These are phyloP conservation scores for Suillus spraguei DNA, from an alignment of 768 basidiomycete species.

Conservation along the genomic window DNA sequence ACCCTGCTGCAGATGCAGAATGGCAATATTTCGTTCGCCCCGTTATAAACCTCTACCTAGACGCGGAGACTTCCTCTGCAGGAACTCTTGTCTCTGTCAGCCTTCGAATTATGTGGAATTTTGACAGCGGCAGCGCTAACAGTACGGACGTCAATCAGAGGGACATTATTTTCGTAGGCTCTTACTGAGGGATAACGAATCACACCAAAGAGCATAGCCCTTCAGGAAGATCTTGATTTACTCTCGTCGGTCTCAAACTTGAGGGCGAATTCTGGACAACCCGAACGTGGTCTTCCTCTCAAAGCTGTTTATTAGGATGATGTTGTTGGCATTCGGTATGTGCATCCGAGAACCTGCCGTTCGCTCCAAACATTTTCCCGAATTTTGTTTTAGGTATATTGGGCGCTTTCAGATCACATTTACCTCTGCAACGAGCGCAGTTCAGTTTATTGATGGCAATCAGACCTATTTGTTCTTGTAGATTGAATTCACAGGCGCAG, in stretches of 20 bases:
- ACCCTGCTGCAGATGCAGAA: conserved; percentile 42
- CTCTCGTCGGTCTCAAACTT: conserved; percentile 50
- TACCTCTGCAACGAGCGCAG: conserved; percentile 45
- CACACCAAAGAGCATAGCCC: conserved; percentile 10
- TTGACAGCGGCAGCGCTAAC: conserved; percentile 42
- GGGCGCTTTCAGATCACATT: conserved; percentile 82
- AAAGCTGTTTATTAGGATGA: conserved; percentile 80
- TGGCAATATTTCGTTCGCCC: conserved; percentile 85
- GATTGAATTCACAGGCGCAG: conserved; percentile 46
- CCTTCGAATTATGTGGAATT: conserved; percentile 64
- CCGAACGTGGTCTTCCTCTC: conserved; percentile 63
- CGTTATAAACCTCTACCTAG: conserved; percentile 60
- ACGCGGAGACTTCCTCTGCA: conserved; percentile 52
- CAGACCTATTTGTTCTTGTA: conserved; percentile 74
- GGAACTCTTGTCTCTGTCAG: conserved; percentile 64
- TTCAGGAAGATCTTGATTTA: conserved; percentile 78
- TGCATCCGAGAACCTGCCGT: conserved; percentile 45
- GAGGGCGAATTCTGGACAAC: conserved; percentile 32
- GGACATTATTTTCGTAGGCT: conserved; percentile 68
- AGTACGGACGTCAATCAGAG: conserved; percentile 45
- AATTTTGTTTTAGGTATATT: conserved; percentile 52
- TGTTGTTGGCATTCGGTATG: conserved; percentile 75
- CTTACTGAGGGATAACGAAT: conserved; percentile 15
- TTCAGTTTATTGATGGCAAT: conserved; percentile 65
- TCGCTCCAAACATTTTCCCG: conserved; percentile 8